Evolutionary conservation across 768 basidiomycete genomes (phyloP).

Genomic region (Artomyces pyxidatus): DNA sequence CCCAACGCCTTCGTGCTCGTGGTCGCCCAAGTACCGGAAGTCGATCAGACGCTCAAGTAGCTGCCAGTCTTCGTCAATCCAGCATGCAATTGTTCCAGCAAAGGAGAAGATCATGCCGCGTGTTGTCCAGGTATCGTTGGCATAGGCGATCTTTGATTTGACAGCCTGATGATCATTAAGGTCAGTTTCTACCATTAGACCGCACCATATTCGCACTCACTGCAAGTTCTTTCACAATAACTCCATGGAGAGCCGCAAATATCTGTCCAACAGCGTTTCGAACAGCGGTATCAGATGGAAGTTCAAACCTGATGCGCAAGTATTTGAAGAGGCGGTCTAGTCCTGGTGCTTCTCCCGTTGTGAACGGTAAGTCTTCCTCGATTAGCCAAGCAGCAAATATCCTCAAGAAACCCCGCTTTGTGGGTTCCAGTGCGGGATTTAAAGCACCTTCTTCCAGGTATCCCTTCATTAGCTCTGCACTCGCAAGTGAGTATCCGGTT

Average conservation of each 20-base stretch:
- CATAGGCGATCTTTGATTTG: constrained; percentile 1
- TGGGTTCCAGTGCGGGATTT: background rate
- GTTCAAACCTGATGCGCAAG: constrained; percentile 12
- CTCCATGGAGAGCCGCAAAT: constrained; percentile 16
- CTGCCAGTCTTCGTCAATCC: constrained; percentile 17
- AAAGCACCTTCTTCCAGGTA: background rate
- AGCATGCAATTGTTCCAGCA: constrained; percentile 14
- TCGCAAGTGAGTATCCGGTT: background rate
- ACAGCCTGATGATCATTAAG: background rate
- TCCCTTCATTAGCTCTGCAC: background rate
- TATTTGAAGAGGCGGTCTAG: constrained; percentile 13
- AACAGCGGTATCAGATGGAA: constrained; percentile 22
- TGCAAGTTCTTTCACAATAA: constrained; percentile 15
- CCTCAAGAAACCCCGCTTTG: background rate
- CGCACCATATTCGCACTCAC: constrained; percentile 1
- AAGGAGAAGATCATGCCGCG: constrained; percentile 17
- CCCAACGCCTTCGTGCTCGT: constrained; percentile 22
- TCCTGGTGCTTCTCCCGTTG: constrained; percentile 15
- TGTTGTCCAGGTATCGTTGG: constrained; percentile 15
- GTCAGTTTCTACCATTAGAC: background rate
- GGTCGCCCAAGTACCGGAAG: constrained; percentile 12
- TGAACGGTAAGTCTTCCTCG: constrained; percentile 20
- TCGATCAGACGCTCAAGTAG: constrained; percentile 13
- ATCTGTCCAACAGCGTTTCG: constrained; percentile 9
- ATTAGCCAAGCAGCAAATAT: constrained; percentile 15